A percentile compares a stretch with the other conserved stretches of the same genome.
Evolutionary conservation across 805 yeast species (phyloP).

Genomic region (Yarrowia divulgata): DNA sequence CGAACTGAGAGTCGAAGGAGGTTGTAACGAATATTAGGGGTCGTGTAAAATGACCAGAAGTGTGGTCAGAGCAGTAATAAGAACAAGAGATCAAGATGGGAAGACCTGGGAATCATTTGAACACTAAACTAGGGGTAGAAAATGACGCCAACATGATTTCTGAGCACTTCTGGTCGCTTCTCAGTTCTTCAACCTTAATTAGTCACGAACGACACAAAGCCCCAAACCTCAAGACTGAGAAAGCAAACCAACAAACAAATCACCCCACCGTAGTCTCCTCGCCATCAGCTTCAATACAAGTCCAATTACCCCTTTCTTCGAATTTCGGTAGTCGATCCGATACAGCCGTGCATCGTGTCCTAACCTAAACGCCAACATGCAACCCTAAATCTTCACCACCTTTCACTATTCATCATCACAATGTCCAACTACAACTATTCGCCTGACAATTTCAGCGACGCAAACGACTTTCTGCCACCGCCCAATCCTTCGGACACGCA

Average conservation of each 20-base stretch:
- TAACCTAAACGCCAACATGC: conserved; percentile 21
- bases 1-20: neutral
- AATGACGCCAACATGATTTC: no score
- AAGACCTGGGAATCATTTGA: no score
- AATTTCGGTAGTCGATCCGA: neutral
- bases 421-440: conserved; percentile 37
- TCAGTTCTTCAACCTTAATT: neutral
- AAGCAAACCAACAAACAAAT: no score
- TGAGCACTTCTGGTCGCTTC: no score
- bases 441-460: conserved; percentile 20
- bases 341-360: neutral
- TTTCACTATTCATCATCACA: neutral
- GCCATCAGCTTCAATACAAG: no score
- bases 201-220: neutral
- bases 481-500: conserved; percentile 33
- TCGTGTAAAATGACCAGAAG: no score
- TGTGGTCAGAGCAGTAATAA: no score
- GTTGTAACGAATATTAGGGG: no score
- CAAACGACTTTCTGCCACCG: conserved; percentile 20
- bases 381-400: conserved; percentile 10
- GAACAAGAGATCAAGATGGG: no score
- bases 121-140: no score
- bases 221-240: no score
- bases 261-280: neutral
- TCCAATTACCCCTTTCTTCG: neutral